Conservation (phyloP, 1,284 basidiomycete genomes). For the Leccinum proliferum region DNA sequence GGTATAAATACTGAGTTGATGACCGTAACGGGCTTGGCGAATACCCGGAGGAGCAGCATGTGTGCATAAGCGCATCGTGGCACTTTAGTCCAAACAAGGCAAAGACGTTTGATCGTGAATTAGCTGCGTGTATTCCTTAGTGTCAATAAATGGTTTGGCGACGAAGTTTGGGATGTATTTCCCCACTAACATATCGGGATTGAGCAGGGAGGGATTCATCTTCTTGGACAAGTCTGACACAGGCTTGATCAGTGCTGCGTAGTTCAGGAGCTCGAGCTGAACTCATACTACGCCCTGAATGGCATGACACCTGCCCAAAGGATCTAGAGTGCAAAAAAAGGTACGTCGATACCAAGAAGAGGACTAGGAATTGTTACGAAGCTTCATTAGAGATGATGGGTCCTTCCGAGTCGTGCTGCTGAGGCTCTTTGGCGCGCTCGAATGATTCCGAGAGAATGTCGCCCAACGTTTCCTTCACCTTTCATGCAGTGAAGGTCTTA, state of each 20-base stretch:
- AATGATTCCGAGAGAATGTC: constrained; percentile 89
- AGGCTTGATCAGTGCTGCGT: constrained; percentile 17
- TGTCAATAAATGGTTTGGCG: constrained; percentile 90
- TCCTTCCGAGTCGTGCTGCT: constrained; percentile 68
- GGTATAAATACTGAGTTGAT: constrained; percentile 79
- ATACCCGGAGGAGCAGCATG: constrained; percentile 71
- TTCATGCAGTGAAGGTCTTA: constrained; percentile 77
- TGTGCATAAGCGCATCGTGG: constrained; percentile 67
- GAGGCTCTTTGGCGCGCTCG: constrained; percentile 69
- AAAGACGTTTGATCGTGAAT: constrained; percentile 96
- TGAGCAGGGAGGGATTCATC: constrained; percentile 86
- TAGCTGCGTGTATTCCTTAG: constrained; percentile 87
- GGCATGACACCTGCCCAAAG: constrained; percentile 99
- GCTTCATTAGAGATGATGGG: constrained; percentile 94
- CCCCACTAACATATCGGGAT: constrained; percentile 88
- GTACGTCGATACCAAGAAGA: constrained; percentile 96
- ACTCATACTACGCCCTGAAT: constrained; percentile 79
- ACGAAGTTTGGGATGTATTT: constrained; percentile 98
- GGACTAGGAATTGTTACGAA: constrained; percentile 83
- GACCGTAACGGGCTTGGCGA: constrained; percentile 78
- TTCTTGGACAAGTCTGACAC: constrained; percentile 93
- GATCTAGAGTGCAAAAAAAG: constrained; percentile 86
- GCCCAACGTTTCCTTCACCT: constrained; percentile 87
- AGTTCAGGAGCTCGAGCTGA: constrained; percentile 6
- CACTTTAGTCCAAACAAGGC: constrained; percentile 86